phyloP scores from a whole-genome alignment of 495 filamentous ascomycete species.

The Tuber umbilicatum region DNA sequence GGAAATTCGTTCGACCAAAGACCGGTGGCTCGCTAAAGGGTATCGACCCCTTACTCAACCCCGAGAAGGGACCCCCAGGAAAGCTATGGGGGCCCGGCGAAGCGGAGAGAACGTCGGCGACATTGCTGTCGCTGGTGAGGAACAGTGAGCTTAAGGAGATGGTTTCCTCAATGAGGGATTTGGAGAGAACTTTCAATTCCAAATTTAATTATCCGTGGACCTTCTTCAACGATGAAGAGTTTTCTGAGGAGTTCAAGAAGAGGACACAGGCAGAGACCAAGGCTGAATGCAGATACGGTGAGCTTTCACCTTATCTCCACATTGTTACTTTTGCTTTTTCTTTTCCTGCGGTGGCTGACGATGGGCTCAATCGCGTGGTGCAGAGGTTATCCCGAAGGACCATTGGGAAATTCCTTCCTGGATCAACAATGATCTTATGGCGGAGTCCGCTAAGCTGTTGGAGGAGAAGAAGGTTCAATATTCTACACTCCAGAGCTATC shows the following conservation, averaged over 20 bases:
- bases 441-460: constrained; percentile 75
- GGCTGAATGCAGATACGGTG: constrained; percentile 77
- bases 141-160: constrained; percentile 81
- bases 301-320: constrained; percentile 13
- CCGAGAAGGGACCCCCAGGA: constrained; percentile 37
- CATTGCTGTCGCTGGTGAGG: constrained; percentile 84
- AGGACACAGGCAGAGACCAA: constrained; percentile 71
- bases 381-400: constrained; percentile 81
- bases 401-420: constrained; percentile 90
- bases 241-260: constrained; percentile 85
- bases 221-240: constrained; percentile 94
- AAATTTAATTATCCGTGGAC: constrained; percentile 99
- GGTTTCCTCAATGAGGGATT: constrained; percentile 76
- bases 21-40: constrained; percentile 38
- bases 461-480: constrained; percentile 84
- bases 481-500: constrained; percentile 78
- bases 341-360: neutral
- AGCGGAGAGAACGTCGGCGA: constrained; percentile 70
- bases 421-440: constrained; percentile 82
- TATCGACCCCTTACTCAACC: constrained; percentile 38
- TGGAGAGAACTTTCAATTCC: constrained; percentile 92
- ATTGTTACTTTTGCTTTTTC: neutral
- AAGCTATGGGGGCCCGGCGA: constrained; percentile 38
- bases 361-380: constrained; percentile 4
- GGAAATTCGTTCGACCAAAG: constrained; percentile 30